Percentiles rank a stretch among this genome's conserved stretches.
phyloP scores from a whole-genome alignment of 495 filamentous ascomycete species.

The Rostrohypoxylon terebratum region DNA sequence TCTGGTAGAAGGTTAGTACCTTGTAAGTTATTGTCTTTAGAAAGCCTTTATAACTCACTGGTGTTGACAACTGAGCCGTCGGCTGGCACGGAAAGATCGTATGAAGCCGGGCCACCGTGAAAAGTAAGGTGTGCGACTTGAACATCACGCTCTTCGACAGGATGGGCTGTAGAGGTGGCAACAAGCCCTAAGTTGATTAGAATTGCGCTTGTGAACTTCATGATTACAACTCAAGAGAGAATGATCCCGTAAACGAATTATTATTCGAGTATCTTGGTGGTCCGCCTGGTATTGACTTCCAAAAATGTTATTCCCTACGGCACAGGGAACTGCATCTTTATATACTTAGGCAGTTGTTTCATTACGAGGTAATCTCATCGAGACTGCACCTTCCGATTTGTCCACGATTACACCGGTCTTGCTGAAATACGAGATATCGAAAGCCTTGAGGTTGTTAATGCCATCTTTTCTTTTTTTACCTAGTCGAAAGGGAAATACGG shows the following conservation, averaged over 20 bases:
- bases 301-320: neutral
- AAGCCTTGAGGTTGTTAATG: neutral
- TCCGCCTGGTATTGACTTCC: neutral
- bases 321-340: conserved; percentile 13
- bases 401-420: neutral
- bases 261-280: neutral
- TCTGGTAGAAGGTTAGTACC: conserved; percentile 20
- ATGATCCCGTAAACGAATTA: neutral
- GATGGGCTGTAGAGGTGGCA: conserved; percentile 31
- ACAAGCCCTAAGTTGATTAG: conserved; percentile 37
- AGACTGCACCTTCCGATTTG: conserved; percentile 7
- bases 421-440: conserved; percentile 26
- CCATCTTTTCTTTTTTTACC: neutral
- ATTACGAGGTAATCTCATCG: neutral
- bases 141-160: conserved; percentile 23
- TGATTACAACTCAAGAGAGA: conserved; percentile 13
- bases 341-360: conserved; percentile 6
- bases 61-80: conserved; percentile 34
- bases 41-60: conserved; percentile 20
- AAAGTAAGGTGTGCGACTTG: conserved; percentile 39
- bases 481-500: conserved; percentile 16
- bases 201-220: conserved; percentile 39
- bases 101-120: conserved; percentile 45
- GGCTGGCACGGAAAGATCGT: conserved; percentile 39
- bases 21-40: neutral